Evolutionary conservation across 345 rosid species (phyloP).

Genomic region (Camelina neglecta): DNA sequence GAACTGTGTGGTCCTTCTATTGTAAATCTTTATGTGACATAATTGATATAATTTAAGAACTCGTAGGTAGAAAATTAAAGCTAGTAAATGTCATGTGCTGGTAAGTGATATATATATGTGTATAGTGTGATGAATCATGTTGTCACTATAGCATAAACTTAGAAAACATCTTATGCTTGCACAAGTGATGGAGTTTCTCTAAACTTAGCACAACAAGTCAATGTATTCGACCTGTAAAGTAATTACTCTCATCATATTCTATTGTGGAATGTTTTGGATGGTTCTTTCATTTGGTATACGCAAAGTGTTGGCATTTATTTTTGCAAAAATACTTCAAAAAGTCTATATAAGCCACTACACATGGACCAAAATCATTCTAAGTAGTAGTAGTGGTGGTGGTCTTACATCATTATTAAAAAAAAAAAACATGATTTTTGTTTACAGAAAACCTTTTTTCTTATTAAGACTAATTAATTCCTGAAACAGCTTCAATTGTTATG

Average conservation of each 20-base stretch:
- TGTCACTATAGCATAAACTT: background rate
- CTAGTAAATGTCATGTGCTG: background rate
- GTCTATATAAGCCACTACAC: slow-evolving; percentile 30
- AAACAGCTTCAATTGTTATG: slow-evolving; percentile 22
- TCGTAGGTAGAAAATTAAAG: slow-evolving; percentile 9
- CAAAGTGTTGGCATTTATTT: slow-evolving; percentile 16
- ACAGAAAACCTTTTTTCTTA: background rate
- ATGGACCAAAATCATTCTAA: slow-evolving; percentile 44
- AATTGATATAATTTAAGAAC: background rate
- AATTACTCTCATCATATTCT: background rate
- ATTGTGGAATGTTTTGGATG: slow-evolving; percentile 13
- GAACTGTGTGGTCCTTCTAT: slow-evolving; percentile 30
- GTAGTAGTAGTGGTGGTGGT: slow-evolving; percentile 37
- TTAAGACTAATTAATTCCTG: slow-evolving; percentile 38
- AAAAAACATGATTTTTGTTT: slow-evolving; percentile 17
- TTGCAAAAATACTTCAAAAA: slow-evolving; percentile 30
- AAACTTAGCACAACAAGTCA: background rate
- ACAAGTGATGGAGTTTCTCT: slow-evolving; percentile 13
- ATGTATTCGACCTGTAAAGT: slow-evolving; percentile 7
- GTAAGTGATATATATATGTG: slow-evolving; percentile 1
- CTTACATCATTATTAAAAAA: slow-evolving; percentile 23
- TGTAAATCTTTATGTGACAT: slow-evolving; percentile 5
- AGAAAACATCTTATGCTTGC: background rate
- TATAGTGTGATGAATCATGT: slow-evolving; percentile 19
- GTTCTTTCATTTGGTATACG: slow-evolving; percentile 10